Base-by-base conservation (phyloP, 1,139 yeast species). In the Saccharomyces hybrid region DNA sequence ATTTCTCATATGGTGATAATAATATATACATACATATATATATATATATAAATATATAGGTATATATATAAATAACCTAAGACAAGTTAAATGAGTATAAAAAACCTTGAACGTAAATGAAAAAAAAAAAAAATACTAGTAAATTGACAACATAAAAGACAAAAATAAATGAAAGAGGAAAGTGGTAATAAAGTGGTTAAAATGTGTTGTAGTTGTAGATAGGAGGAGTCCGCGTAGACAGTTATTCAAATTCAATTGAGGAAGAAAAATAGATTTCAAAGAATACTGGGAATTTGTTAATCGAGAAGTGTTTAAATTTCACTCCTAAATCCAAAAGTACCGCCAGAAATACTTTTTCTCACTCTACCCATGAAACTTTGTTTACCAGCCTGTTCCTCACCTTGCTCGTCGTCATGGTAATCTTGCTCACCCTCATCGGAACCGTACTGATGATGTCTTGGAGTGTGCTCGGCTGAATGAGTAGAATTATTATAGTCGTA, bases 281-380 rank as follows among this genome's bases (percentile, higher is more conserved):
- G 13, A 29, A 3, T 29, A 29, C 32, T n/a, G n/a, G 44, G 23
- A 9, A 38, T 9, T 9, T 13, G 23, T 38, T 16, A 16, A 25
- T 38, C 25, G 5, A 9, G 3, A 16, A 8, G 13, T 11, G 44
- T 5, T 19, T 38, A 38, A 19, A 38, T 38, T 38, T 38, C 44
- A 38, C 44, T 19, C 19, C 44, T 38, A 19, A 38, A 38, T 38
- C 44, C 44, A 38, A 38, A 38, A 38, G 44, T 38, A 16, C 44
- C 44, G 5, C 26, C 44, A 38, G 44, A 38, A 7, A 38, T 32
- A 23, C 50, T 51, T 11, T 27, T 51, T 46, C 53, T 51, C 19
- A 51, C 48, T 7, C 28, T 32, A 27, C 29, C 28, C 5, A 47
- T n/a, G 11, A 44, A 34, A 32, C 44, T 46, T 14, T 32, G 34